Conservation (phyloP, 768 basidiomycete genomes). For the Coprinellus aureogranulatus region DNA sequence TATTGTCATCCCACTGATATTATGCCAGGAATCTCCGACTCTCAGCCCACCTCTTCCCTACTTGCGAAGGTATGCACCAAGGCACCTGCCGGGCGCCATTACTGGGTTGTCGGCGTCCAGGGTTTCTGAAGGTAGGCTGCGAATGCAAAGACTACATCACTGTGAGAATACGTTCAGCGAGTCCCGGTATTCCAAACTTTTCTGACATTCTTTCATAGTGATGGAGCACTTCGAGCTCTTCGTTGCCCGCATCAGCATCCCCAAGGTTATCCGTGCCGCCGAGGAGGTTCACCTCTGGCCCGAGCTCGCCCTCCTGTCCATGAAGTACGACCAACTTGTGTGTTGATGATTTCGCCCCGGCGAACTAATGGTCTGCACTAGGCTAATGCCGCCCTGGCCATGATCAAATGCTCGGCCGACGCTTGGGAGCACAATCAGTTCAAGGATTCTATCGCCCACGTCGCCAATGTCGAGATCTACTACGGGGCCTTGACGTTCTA, state of each 20-base stretch:
- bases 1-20: no score
- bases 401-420: slow-evolving; percentile 98
- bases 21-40: no score
- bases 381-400: slow-evolving; percentile 96
- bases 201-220: slow-evolving; percentile 60
- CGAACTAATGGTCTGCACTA: slow-evolving; percentile 25
- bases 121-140: no score
- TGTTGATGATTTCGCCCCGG: slow-evolving; percentile 23
- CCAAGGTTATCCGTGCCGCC: slow-evolving; percentile 95
- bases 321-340: slow-evolving; percentile 96
- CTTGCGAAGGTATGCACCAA: no score
- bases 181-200: no score
- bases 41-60: no score
- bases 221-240: slow-evolving; percentile 99
- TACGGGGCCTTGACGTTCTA: slow-evolving; percentile 96
- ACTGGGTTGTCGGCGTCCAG: no score
- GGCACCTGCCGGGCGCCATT: no score
- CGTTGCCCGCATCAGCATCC: slow-evolving; percentile 94
- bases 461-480: slow-evolving; percentile 97
- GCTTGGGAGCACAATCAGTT: slow-evolving; percentile 99
- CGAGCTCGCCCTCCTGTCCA: slow-evolving; percentile 95
- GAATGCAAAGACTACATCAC: no score
- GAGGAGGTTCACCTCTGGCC: slow-evolving; percentile 98
- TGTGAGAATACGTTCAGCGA: no score
- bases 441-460: slow-evolving; percentile 96